Evolutionary conservation across 495 filamentous ascomycete species (phyloP), one percentile per base, ranked within the genome.

Genomic region (Penicillium cinerascens): DNA sequence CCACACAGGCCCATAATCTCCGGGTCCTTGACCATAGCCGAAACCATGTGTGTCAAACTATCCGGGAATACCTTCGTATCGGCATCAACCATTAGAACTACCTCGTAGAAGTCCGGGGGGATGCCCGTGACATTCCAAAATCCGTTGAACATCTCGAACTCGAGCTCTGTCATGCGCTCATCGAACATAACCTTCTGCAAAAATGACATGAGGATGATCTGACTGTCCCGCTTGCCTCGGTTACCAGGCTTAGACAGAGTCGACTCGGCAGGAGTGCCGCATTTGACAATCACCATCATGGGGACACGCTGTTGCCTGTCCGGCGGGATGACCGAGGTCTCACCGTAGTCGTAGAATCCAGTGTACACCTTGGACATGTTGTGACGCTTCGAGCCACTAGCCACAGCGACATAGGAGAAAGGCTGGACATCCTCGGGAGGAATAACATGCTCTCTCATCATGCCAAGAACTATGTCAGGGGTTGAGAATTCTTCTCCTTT

Each of bases 121-220:
- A 99, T 96, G 27, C 95, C 95, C 5, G 95, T 99, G 38, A 97
- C 87, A 63, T 95, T 95, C 92, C 92, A 99, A 52, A 99, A 79
- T 33, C 93, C 95, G 61, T 97, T 99, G 76, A 97, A 97, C 88
- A 99, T 97, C 64, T 99, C 95, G 59, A 91, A 99, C 65, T 99
- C 95, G n/a, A 99, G 82, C 65, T 99, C 92, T 4, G 95, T 97
- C 95, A 99, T 99, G 35, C 95, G 88, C 70, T 99, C 95, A 66
- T 99, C 95, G 65, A 99, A 99, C 95, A 99, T 99, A 56, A 99
- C 93, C 72, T 99, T 99, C 69, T 99, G 95, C 60, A 99, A 75
- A 80, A 99, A 99, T 17, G 91, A 95, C 95, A 99, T 99, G 43
- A 99, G 73, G 59, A 99, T 92, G 65, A 99, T 97, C 70, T 99